Conservation (phyloP, 371 early-diverging fungal genomes). For the Apophysomyces trapeziformis region DNA sequence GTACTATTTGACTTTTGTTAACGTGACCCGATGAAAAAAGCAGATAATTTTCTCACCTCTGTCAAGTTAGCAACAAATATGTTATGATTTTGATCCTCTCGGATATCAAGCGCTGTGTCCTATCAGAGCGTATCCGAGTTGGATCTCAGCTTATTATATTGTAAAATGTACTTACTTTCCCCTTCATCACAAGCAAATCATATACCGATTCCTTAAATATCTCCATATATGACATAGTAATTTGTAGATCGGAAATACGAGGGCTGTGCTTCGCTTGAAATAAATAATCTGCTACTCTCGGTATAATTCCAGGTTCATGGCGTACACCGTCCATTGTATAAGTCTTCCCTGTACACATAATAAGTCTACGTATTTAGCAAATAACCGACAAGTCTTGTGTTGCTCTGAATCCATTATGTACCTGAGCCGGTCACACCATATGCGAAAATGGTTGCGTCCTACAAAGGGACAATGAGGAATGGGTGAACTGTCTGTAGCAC, state of each 20-base stretch:
- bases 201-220: constrained; percentile 68
- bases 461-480: neutral
- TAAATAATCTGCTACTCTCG: constrained; percentile 44
- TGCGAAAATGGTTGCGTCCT: constrained; percentile 69
- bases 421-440: constrained; percentile 75
- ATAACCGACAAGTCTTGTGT: neutral
- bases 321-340: constrained; percentile 67
- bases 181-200: constrained; percentile 56
- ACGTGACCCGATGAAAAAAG: neutral
- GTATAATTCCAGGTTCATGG: constrained; percentile 63
- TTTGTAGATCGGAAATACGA: constrained; percentile 14
- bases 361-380: neutral
- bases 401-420: neutral
- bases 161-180: constrained; percentile 22
- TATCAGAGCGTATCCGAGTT: neutral
- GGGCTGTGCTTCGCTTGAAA: constrained; percentile 26
- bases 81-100: constrained; percentile 55
- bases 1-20: constrained; percentile 15
- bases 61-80: constrained; percentile 62
- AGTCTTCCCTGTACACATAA: constrained; percentile 60
- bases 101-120: constrained; percentile 34
- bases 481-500: neutral
- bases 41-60: constrained; percentile 27
- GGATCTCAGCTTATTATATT: neutral
- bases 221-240: constrained; percentile 65